These are phyloP conservation scores for Gentiana dahurica DNA, from an alignment of 257 asterid species.

Conservation along the genomic window DNA sequence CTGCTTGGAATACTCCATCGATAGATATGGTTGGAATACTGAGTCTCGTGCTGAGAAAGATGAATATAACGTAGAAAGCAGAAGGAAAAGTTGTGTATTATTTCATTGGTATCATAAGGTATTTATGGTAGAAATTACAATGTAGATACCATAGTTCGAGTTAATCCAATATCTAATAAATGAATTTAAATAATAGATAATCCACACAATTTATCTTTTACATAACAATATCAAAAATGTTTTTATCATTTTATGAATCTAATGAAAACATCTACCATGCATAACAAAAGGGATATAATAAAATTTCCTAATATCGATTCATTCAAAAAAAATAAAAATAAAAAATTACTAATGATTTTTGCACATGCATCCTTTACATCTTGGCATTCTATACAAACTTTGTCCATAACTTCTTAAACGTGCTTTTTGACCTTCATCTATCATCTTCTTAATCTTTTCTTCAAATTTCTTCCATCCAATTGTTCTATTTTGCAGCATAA, in stretches of 20 bases:
- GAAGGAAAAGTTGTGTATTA: too few relatives aligned
- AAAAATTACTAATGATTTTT: slow-evolving; percentile 13
- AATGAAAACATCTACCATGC: neutral
- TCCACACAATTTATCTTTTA: too few relatives aligned
- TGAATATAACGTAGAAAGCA: neutral
- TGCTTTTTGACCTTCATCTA: slow-evolving; percentile 69
- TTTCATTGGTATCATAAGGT: too few relatives aligned
- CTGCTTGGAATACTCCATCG: too few relatives aligned
- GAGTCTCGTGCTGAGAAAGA: too few relatives aligned
- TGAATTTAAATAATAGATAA: too few relatives aligned
- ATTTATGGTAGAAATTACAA: too few relatives aligned
- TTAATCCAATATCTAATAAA: too few relatives aligned
- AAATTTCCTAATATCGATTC: too few relatives aligned
- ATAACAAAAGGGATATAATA: neutral
- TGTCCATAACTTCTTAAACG: slow-evolving; percentile 28
- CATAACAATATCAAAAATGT: neutral
- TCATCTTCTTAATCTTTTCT: slow-evolving; percentile 62
- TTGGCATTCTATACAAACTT: slow-evolving; percentile 47
- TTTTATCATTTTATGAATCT: neutral
- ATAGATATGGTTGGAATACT: too few relatives aligned
- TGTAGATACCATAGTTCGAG: too few relatives aligned
- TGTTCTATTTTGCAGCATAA: slow-evolving; percentile 48
- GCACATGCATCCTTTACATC: slow-evolving; percentile 59
- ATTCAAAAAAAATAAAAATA: neutral
- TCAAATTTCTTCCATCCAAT: slow-evolving; percentile 53